Conservation (phyloP, 2,329 filamentous ascomycete species). For the Fonsecaea erecta region DNA sequence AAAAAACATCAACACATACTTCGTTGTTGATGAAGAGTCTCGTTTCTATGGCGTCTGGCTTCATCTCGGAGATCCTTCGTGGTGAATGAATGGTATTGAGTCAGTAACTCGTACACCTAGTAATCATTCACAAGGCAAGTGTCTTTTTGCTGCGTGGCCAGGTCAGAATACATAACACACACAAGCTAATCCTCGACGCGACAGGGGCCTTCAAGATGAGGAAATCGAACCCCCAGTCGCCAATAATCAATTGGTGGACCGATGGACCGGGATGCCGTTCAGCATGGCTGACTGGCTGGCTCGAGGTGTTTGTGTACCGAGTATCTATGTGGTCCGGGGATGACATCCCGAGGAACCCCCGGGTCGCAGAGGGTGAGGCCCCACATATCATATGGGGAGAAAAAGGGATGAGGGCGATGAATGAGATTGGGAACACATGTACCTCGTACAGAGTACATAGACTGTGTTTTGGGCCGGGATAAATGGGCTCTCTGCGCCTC, state of each 20-base stretch:
- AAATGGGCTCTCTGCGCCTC: no score
- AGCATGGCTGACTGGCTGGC: not conserved
- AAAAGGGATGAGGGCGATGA: not conserved
- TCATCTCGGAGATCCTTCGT: not conserved
- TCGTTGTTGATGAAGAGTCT: slow-evolving; percentile 58
- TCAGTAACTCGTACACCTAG: not conserved
- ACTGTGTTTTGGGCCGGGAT: not conserved
- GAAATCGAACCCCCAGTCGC: not conserved
- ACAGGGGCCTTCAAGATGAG: not conserved
- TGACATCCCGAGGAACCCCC: slow-evolving; percentile 1
- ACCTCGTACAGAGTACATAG: no score
- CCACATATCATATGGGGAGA: no score
- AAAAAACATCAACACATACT: slow-evolving; percentile 38
- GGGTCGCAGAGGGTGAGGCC: no score
- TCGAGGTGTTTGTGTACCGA: no score
- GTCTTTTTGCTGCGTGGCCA: not conserved
- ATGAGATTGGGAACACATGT: not conserved
- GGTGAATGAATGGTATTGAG: not conserved
- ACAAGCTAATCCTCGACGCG: not conserved
- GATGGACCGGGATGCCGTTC: not conserved
- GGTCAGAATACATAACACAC: not conserved
- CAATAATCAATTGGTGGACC: not conserved
- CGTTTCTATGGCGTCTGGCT: slow-evolving; percentile 32
- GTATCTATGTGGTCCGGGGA: not conserved
- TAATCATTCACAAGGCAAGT: not conserved